These are phyloP conservation scores for Pecoramyces ruminantium DNA, from an alignment of 192 early-diverging fungal species.

Conservation along the genomic window DNA sequence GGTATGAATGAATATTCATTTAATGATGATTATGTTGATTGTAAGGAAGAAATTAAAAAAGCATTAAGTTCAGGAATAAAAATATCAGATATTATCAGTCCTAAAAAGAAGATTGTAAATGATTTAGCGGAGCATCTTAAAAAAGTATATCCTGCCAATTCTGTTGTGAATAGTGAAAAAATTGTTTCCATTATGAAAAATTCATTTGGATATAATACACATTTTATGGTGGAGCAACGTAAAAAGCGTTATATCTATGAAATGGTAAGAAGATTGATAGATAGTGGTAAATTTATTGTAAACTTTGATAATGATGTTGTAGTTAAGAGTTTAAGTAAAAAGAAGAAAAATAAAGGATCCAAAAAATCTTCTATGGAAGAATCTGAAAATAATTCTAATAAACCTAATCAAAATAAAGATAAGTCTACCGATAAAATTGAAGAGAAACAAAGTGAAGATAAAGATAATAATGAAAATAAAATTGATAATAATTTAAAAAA, in stretches of 20 bases:
- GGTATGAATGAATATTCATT: neutral
- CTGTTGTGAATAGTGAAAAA: neutral
- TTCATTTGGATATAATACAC: neutral
- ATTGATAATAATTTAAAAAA: too few relatives aligned
- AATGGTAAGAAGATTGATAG: neutral
- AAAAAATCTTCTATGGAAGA: too few relatives aligned
- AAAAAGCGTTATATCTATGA: neutral
- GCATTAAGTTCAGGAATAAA: neutral
- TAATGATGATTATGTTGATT: neutral
- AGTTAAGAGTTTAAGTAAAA: neutral
- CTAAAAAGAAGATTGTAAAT: neutral
- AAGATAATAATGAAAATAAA: too few relatives aligned
- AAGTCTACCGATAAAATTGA: too few relatives aligned
- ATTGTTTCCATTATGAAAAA: neutral
- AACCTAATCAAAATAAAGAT: too few relatives aligned
- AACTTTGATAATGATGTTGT: neutral
- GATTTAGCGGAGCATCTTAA: neutral
- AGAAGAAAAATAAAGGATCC: neutral
- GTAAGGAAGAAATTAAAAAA: neutral
- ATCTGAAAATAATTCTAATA: too few relatives aligned
- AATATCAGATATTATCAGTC: neutral
- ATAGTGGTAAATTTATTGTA: neutral
- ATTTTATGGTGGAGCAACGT: neutral
- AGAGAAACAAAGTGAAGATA: too few relatives aligned
- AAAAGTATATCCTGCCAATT: neutral